Base-by-base conservation (phyloP, 257 asterid genomes). In the Coffea canephora region DNA sequence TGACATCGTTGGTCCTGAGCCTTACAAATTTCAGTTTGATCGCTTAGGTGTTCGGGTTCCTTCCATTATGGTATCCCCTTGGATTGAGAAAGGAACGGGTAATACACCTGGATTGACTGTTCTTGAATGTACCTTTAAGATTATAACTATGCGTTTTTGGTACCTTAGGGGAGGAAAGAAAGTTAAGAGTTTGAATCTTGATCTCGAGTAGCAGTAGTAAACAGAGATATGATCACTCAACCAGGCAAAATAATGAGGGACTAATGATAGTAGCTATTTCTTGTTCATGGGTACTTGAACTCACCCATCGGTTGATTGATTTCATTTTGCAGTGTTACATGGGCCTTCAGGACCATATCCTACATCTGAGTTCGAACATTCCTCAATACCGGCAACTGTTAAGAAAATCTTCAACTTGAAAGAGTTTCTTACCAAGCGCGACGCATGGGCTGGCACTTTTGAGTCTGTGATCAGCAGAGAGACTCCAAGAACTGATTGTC, bases 371-470 rank as follows among this genome's bases (percentile, higher is more conserved):
- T 89, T 86, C 74, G 96, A 92, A 64, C 97, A 92, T 84, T 91
- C 96, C 0, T 92, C 97, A 7, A 84, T 92, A 21, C 88, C 93
- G 7, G 94, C 96, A 23, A 92, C 97, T 2, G 88, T 91, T 7
- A 92, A 92, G 71, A 92, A 92, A 81, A 83, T 91, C 0, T 92
- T 92, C 78, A 87, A 92, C 76, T 71, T 92, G 70, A 77, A 81
- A 73, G 87, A 82, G 18, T 92, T 92, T 77, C 78, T 92, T 54
- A 89, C 94, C 0, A 85, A 91, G 71, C 90, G 97, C 2, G 97
- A 92, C 12, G 92, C 84, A 2, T 92, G 97, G 97, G 97, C 97
- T 0, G 94, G 94, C 72, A 91, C 97, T 3, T 92, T 92, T 77
- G 96, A 92, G 18, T 23, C 70, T 0, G 79, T 86, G 49, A 13